Base-by-base conservation (phyloP, 345 rosid species). In the Atalantia buxifolia region DNA sequence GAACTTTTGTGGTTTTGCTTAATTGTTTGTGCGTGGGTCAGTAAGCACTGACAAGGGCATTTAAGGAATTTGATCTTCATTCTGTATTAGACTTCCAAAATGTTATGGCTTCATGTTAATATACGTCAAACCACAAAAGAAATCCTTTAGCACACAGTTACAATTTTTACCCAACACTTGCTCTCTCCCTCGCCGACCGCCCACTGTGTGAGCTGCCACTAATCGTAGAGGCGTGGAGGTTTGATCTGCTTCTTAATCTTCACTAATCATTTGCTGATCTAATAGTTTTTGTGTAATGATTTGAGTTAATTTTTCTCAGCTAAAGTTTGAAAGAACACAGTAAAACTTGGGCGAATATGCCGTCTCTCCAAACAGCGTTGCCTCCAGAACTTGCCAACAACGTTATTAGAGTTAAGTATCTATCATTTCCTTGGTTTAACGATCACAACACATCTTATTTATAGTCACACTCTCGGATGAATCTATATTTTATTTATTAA, bases 371-470 rank as follows among this genome's bases (percentile, higher is more conserved):
- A 82, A 87, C 89, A 64, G 91, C 93, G 12, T 80, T 97, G 85
- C 98, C 98, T 56, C 99, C 98, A 66, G 99, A 94, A 76, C 91
- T 97, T 35, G 99, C 99, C 79, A 85, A 96, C 90, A 94, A 85
- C 72, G 97, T 76, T 7, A 86, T 93, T 75, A 89, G 98, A 87
- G 99, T 96, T 80, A 82, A 66, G 92, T 85, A 24, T 78, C 82
- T 55, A 9, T 25, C 21, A 9, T 45, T 69, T 64, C 13, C 9
- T 8, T 21, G 62, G 24, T 59, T 28, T 25, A 74, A 57, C 19
- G 28, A 50, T 27, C 6, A 6, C 36, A 25, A 0, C 22, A 7
- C 38, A 1, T 25, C 27, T 19, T 35, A 22, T 22, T 45, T 55
- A 6, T 4, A 19, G n/a, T 19, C 45, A 4, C 21, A 10, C 33